Evolutionary conservation across 164 flowering plant genomes (phyloP).

Genomic region (Piper longum): DNA sequence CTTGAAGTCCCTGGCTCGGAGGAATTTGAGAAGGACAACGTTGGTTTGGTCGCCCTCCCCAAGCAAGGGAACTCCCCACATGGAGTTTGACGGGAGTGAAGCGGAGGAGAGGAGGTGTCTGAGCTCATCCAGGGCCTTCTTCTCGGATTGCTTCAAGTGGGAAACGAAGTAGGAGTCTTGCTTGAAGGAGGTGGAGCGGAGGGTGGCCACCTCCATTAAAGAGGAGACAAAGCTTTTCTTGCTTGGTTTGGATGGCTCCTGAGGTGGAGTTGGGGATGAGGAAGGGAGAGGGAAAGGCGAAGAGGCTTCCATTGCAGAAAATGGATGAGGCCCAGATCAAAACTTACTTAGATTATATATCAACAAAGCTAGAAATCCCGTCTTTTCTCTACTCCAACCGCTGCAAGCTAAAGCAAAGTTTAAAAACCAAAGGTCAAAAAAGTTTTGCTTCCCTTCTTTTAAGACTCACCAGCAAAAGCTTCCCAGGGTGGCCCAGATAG

Average conservation of each 20-base stretch:
- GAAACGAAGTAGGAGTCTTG: conserved; percentile 75
- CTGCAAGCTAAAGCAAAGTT: too few species aligned
- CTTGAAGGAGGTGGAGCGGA: conserved; percentile 49
- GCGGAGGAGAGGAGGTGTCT: conserved; percentile 31
- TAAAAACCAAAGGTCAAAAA: too few species aligned
- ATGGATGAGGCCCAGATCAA: too few species aligned
- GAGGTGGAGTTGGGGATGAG: conserved; percentile 15
- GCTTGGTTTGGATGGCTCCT: conserved; percentile 15
- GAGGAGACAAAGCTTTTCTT: conserved; percentile 29
- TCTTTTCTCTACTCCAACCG: too few species aligned
- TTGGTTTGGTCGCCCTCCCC: conserved; percentile 46
- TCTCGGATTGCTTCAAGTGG: conserved; percentile 51
- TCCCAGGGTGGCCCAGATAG: too few species aligned
- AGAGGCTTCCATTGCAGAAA: conserved; percentile 19
- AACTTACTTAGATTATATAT: too few species aligned
- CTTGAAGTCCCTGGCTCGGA: conserved; percentile 77
- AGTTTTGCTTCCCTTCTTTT: too few species aligned
- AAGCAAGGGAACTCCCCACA: conserved; percentile 64
- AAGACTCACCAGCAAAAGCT: too few species aligned
- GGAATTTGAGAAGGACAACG: conserved; percentile 72
- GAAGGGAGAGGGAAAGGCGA: conserved; percentile 15
- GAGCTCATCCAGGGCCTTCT: conserved; percentile 64
- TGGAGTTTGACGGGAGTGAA: conserved; percentile 21
- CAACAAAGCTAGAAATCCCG: too few species aligned
- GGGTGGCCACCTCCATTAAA: conserved; percentile 44